Base-by-base conservation (phyloP, 306 rosid genomes). In the Vigna hirtella region DNA sequence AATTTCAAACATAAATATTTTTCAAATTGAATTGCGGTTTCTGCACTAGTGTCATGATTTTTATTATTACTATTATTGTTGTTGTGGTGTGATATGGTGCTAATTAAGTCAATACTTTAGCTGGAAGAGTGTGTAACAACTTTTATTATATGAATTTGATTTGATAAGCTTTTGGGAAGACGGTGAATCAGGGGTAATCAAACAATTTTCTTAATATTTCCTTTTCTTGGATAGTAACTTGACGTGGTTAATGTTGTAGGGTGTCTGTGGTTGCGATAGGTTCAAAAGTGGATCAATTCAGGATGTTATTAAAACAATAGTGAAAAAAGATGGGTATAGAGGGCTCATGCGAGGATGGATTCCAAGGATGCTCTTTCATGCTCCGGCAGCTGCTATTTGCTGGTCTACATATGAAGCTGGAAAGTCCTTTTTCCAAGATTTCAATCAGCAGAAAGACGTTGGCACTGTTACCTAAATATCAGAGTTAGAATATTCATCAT, bases 371-470 rank as follows among this genome's bases (percentile, higher is more conserved):
- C 97, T 96, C 56, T 96, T 96, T 76, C 99, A 96, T 73, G 93
- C 99, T 77, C 99, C 99, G 7, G 99, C 99, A 10, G 99, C 99
- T 34, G 96, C 99, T 16, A 93, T 96, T 71, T 91, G 94, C 88
- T 96, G 99, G 99, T 91, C 99, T 16, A 96, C 98, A 30, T 96
- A 96, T 75, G 99, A 96, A 90, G 96, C 96, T 26, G 87, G 89
- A 28, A 96, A 96, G 83, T 78, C 88, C 45, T 91, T 91, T 81
- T 93, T 96, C 83, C 90, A 89, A 72, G 93, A 89, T 49, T 66
- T 85, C 61, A 91, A 89, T n/a, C 73, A 66, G 24, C 74, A 78
- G 56, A 71, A 79, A 40, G 83, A 77, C 49, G 70, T 58, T 30
- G 84, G 83, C 68, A 83, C 77, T 38, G 75, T 80, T 24, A 86